Evolutionary conservation across 208 protist species (phyloP), one percentile per base, ranked within the genome.

Genomic region (Leishmania amazonensis): DNA sequence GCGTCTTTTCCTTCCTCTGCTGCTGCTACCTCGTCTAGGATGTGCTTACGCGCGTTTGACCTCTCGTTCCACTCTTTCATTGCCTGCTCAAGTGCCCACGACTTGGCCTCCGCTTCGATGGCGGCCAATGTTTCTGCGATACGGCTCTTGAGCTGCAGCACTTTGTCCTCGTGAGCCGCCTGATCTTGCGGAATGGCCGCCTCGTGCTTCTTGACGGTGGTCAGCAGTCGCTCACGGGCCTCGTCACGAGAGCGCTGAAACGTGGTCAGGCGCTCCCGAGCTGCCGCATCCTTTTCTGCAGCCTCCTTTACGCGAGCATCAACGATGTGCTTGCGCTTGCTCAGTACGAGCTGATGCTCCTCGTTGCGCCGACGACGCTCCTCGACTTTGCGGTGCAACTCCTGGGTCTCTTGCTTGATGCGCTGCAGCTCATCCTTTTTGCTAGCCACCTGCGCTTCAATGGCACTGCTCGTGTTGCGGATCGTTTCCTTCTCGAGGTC

Each of bases 401-500:
- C 92, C 47, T 78, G 68, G 0, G 87, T 92, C 65, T 96, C 90
- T 15, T 76, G 80, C 75, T 92, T 91, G 45, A 95, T 94, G 58
- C 83, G 78, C 65, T 87, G 62, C 21, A 96, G 87, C 76, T 97
- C 93, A 0, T 90, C 85, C 67, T 88, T 86, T 75, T 95, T 97
- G 57, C 57, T 81, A 4, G 75, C 81, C 53, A 97, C 93, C 78
- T 97, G 85, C 24, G 81, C 84, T 38, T 90, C 73, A 42, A 96
- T 90, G 47, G 87, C 90, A 70, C 76, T 90, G 83, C 94, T 95
- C 15, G 93, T 95, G 78, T 86, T 94, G 45, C 85, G 73, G 60
- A 95, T 92, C 31, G 81, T 90, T 38, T 93, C 90, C 87, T 96
- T 97, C 79, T 97, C 91, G 0, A 95, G 58, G 31, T 95, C 89